Evolutionary conservation across 169 alveolate species (phyloP).

Genomic region (Plasmodium knowlesi): DNA sequence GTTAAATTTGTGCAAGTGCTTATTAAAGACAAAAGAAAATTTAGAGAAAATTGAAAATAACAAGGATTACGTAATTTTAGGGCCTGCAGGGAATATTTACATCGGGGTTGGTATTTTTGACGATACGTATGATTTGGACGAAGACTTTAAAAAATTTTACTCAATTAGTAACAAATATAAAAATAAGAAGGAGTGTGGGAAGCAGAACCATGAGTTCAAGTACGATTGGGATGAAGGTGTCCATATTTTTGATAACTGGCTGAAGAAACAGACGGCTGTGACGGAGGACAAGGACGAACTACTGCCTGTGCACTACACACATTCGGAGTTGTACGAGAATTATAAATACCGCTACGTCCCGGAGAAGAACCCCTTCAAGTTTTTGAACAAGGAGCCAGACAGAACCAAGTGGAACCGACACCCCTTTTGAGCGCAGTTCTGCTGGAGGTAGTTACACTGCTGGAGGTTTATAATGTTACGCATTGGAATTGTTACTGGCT

Average conservation of each 20-base stretch:
- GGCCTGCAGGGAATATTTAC: conserved; percentile 89
- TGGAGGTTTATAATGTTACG: neutral
- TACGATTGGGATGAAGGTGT: conserved; percentile 92
- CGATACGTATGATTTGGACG: conserved; percentile 70
- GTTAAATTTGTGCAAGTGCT: conserved; percentile 73
- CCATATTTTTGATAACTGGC: conserved; percentile 87
- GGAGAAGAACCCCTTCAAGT: conserved; percentile 86
- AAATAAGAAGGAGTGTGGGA: conserved; percentile 18
- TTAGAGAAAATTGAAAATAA: conserved; percentile 76
- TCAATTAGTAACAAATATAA: conserved; percentile 73
- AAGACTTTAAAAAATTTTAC: conserved; percentile 69
- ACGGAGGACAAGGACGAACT: conserved; percentile 83
- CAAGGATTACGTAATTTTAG: conserved; percentile 86
- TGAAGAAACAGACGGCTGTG: conserved; percentile 86
- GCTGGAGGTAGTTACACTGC: neutral
- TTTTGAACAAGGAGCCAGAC: conserved; percentile 77
- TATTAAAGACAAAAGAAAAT: conserved; percentile 70
- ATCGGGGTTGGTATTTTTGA: conserved; percentile 89
- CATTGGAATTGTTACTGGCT: neutral
- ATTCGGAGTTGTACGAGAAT: conserved; percentile 85
- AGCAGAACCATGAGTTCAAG: conserved; percentile 63
- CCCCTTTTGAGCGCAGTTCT: conserved; percentile 57
- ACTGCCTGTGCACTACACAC: conserved; percentile 80
- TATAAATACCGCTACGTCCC: conserved; percentile 87
- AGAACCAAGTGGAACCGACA: conserved; percentile 78